These are phyloP conservation scores for Persicaria maculosa DNA, from an alignment of 148 eudicot species.

Conservation along the genomic window DNA sequence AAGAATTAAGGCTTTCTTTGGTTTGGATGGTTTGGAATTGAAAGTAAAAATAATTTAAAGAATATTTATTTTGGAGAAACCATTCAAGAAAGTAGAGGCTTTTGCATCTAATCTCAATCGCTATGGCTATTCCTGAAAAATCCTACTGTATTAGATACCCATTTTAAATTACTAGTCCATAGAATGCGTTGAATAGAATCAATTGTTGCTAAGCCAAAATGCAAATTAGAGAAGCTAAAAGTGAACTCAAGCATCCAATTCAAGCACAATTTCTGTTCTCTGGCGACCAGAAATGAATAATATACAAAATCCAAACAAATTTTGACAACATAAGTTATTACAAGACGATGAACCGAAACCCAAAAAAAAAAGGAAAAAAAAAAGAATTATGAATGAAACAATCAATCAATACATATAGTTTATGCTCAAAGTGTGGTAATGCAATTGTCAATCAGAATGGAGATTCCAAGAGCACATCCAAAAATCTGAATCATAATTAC, in stretches of 20 bases:
- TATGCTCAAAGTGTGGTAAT: neutral
- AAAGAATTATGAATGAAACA: neutral
- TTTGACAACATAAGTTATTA: constrained; percentile 3
- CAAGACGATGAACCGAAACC: neutral
- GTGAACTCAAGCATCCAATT: constrained; percentile 6
- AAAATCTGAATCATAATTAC: constrained; percentile 12
- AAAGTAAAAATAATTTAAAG: no score
- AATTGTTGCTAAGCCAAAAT: neutral
- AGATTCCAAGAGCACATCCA: neutral
- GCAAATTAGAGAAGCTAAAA: neutral
- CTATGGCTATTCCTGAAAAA: no score
- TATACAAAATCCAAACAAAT: constrained; percentile 8
- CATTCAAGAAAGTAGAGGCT: no score
- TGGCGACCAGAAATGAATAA: constrained; percentile 4
- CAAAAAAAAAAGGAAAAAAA: neutral
- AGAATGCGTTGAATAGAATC: neutral
- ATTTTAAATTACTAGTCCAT: no score
- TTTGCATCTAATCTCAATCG: no score
- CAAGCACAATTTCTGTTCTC: neutral
- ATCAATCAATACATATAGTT: neutral
- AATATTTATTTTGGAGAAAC: no score
- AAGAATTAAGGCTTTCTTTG: no score
- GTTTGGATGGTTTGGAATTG: no score
- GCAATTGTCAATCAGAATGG: constrained; percentile 8
- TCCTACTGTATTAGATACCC: no score